These are phyloP conservation scores for Naumovozyma castellii DNA, from an alignment of 805 yeast genomes.

Conservation along the genomic window DNA sequence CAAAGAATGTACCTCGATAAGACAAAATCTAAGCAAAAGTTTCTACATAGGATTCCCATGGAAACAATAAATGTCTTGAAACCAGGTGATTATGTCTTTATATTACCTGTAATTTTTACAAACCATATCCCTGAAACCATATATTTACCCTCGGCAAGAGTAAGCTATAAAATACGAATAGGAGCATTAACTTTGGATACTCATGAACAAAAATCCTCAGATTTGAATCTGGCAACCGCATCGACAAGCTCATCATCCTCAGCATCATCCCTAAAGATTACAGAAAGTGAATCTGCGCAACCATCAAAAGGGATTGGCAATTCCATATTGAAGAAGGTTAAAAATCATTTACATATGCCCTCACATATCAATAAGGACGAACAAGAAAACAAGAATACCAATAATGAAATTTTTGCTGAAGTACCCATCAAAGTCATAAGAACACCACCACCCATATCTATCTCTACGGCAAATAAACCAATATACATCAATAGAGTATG, in stretches of 20 bases:
- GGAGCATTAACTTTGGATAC: constrained; percentile 10
- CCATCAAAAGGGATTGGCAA: constrained; percentile 8
- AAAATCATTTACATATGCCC: constrained; percentile 16
- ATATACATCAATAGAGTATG: constrained; percentile 68
- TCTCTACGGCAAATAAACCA: constrained; percentile 51
- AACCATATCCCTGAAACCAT: constrained; percentile 50
- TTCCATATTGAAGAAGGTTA: constrained; percentile 20
- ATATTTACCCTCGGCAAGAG: constrained; percentile 29
- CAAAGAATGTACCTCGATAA: constrained; percentile 9
- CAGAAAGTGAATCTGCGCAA: constrained; percentile 10
- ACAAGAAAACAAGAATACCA: neutral
- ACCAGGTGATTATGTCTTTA: constrained; percentile 62
- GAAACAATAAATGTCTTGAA: constrained; percentile 21
- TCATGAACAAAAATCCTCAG: neutral
- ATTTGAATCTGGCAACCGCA: neutral
- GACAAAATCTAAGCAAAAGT: constrained; percentile 1
- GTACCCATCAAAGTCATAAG: constrained; percentile 31
- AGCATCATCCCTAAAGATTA: constrained; percentile 1
- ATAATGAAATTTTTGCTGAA: constrained; percentile 21
- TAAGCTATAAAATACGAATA: constrained; percentile 13
- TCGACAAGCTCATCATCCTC: constrained; percentile 2
- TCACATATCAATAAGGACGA: constrained; percentile 5
- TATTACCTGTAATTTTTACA: constrained; percentile 53
- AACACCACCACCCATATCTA: constrained; percentile 34
- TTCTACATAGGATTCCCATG: neutral